Evolutionary conservation across 768 basidiomycete species (phyloP).

Genomic region (Psilocybe sp.): DNA sequence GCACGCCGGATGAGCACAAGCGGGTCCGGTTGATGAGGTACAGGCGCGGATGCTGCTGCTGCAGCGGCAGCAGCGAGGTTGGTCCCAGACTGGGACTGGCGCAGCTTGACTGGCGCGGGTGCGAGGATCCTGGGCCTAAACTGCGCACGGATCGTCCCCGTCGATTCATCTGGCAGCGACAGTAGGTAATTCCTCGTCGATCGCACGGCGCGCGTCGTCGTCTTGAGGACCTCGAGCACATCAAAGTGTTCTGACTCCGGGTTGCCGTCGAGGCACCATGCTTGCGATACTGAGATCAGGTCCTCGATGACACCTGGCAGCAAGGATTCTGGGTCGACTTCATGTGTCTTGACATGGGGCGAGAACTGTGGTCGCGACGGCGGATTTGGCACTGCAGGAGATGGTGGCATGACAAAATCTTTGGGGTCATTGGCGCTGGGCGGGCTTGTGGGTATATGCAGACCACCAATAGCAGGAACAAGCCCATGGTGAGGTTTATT

Average conservation of each 20-base stretch:
- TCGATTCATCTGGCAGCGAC: slow-evolving; percentile 74
- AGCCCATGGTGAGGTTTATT: slow-evolving; percentile 59
- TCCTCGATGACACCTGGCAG: slow-evolving; percentile 79
- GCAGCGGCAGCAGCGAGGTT: slow-evolving; percentile 10
- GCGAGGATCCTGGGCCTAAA: slow-evolving; percentile 53
- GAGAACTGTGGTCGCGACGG: slow-evolving; percentile 39
- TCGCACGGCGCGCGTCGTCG: slow-evolving; percentile 77
- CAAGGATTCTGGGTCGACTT: slow-evolving; percentile 75
- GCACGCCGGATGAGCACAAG: slow-evolving; percentile 68
- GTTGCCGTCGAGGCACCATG: slow-evolving; percentile 48
- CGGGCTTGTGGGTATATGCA: slow-evolving; percentile 40
- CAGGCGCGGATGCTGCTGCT: slow-evolving; percentile 7
- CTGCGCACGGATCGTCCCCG: slow-evolving; percentile 50
- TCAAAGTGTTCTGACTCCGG: slow-evolving; percentile 34
- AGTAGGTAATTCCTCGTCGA: slow-evolving; percentile 83
- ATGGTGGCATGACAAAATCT: slow-evolving; percentile 67
- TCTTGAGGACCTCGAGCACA: slow-evolving; percentile 70
- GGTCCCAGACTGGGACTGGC: slow-evolving; percentile 13
- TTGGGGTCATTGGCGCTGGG: slow-evolving; percentile 36
- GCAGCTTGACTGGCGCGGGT: slow-evolving; percentile 24
- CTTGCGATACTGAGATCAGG: slow-evolving; percentile 56
- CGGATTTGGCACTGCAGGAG: slow-evolving; percentile 53
- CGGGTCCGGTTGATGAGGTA: slow-evolving; percentile 45
- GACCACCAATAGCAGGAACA: slow-evolving; percentile 75
- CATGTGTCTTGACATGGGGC: slow-evolving; percentile 60